These are phyloP conservation scores for Lentinus tigrinus DNA, from an alignment of 768 basidiomycete species.

Conservation along the genomic window DNA sequence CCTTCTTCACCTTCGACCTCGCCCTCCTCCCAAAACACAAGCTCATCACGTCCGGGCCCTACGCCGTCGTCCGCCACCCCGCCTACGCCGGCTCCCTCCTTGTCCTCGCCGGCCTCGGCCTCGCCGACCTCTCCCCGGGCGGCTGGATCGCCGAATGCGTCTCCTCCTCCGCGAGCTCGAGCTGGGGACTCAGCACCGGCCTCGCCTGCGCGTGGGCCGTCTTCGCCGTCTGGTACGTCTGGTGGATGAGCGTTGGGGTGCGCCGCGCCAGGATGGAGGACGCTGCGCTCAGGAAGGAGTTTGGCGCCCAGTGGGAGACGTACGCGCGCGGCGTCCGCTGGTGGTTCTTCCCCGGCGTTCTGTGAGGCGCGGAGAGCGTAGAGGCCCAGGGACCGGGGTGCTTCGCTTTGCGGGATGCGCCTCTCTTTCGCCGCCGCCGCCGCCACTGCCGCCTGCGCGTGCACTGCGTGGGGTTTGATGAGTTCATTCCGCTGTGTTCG, in stretches of 20 bases:
- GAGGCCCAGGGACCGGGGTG: too few species aligned
- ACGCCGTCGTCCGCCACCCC: conserved; percentile 36
- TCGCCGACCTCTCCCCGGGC: conserved; percentile 17
- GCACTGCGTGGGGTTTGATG: too few species aligned
- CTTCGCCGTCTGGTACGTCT: conserved; percentile 19
- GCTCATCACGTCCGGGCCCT: conserved; percentile 36
- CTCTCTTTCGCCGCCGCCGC: neutral
- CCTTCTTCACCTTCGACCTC: conserved; percentile 36
- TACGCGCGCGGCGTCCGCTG: conserved; percentile 19
- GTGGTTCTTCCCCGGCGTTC: conserved; percentile 23
- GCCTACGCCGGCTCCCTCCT: conserved; percentile 28
- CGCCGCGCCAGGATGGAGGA: conserved; percentile 21
- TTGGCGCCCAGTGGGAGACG: conserved; percentile 20
- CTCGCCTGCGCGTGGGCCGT: conserved; percentile 8
- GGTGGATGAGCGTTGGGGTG: conserved; percentile 16
- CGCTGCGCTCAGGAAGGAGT: conserved; percentile 15
- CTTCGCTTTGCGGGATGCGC: too few species aligned
- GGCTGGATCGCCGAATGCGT: conserved; percentile 23
- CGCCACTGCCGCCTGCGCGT: too few species aligned
- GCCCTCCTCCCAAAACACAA: conserved; percentile 30
- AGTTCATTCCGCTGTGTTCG: too few species aligned
- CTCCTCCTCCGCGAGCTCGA: neutral
- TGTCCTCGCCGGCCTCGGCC: conserved; percentile 17
- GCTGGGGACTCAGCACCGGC: neutral
- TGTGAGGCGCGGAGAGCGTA: too few species aligned